phyloP scores from a whole-genome alignment of 1,284 basidiomycete species.

The Mycosarcoma maydis region DNA sequence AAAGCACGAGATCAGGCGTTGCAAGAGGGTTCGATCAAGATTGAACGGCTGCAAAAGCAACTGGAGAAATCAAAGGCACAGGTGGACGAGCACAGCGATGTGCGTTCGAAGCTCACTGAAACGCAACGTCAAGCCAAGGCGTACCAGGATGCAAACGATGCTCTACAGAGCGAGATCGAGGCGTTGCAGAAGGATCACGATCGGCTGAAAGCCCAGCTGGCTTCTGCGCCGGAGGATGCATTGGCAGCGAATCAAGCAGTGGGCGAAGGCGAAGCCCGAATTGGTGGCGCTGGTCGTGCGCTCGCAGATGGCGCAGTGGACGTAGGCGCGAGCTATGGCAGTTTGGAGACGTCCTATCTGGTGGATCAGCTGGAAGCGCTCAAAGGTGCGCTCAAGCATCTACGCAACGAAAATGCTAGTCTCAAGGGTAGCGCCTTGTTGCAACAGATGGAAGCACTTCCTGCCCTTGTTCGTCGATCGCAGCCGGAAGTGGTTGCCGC shows the following conservation, averaged over 20 bases:
- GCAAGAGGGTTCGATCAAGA: constrained; percentile 89
- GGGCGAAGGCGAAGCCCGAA: constrained; percentile 1
- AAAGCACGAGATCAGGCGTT: constrained; percentile 80
- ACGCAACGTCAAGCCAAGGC: constrained; percentile 84
- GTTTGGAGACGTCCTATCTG: constrained; percentile 50
- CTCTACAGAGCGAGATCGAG: constrained; percentile 88
- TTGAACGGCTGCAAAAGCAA: constrained; percentile 90
- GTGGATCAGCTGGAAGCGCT: constrained; percentile 81
- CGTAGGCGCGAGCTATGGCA: constrained; percentile 29
- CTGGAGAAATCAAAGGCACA: constrained; percentile 86
- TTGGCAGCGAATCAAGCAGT: background rate
- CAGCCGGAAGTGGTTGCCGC: background rate
- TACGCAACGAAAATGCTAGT: constrained; percentile 89
- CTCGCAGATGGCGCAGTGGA: constrained; percentile 10
- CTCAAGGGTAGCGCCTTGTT: constrained; percentile 89
- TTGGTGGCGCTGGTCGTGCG: background rate
- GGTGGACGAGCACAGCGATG: constrained; percentile 80
- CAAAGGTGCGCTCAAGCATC: constrained; percentile 84
- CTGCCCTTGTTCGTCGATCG: constrained; percentile 26
- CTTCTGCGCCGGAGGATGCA: constrained; percentile 7
- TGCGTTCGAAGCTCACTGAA: constrained; percentile 82
- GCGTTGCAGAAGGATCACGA: constrained; percentile 84
- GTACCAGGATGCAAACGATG: constrained; percentile 91
- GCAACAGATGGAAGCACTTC: constrained; percentile 79
- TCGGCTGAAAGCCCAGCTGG: constrained; percentile 76